phyloP scores from a whole-genome alignment of 176 grass and related monocot species.

The Neostapfia colusana region DNA sequence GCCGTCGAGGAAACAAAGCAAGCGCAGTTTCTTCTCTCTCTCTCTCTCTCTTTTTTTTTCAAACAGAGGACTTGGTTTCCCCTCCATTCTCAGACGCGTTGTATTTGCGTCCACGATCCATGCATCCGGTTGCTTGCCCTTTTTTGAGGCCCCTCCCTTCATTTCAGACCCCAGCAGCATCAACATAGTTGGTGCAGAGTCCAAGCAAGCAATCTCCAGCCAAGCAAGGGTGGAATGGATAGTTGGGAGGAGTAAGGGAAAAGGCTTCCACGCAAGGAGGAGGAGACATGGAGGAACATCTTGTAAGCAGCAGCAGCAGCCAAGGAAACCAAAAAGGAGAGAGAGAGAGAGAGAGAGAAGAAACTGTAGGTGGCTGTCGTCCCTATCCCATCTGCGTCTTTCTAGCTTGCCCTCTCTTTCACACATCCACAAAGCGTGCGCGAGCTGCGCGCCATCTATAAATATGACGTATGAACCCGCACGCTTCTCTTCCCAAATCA shows the following conservation, averaged over 20 bases:
- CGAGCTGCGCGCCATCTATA: slow-evolving; percentile 18
- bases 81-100: too few relatives aligned
- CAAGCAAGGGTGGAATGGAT: background rate
- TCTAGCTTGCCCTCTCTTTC: background rate
- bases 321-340: background rate
- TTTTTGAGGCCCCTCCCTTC: background rate
- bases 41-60: too few relatives aligned
- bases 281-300: slow-evolving; percentile 44
- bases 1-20: too few relatives aligned
- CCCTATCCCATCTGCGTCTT: background rate
- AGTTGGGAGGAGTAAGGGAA: background rate
- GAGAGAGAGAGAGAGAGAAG: background rate
- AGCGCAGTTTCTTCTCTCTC: too few relatives aligned
- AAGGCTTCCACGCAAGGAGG: slow-evolving; percentile 38
- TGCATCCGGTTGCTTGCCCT: background rate
- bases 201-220: slow-evolving; percentile 27
- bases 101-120: slow-evolving; percentile 20
- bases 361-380: too few relatives aligned
- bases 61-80: too few relatives aligned
- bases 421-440: background rate
- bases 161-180: background rate
- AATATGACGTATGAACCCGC: slow-evolving; percentile 4
- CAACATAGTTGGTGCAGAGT: background rate
- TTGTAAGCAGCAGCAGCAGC: slow-evolving; percentile 23
- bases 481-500: slow-evolving; percentile 28